Base-by-base conservation (phyloP, 176 grass and related monocot genomes). In the Bothriochloa decipiens region DNA sequence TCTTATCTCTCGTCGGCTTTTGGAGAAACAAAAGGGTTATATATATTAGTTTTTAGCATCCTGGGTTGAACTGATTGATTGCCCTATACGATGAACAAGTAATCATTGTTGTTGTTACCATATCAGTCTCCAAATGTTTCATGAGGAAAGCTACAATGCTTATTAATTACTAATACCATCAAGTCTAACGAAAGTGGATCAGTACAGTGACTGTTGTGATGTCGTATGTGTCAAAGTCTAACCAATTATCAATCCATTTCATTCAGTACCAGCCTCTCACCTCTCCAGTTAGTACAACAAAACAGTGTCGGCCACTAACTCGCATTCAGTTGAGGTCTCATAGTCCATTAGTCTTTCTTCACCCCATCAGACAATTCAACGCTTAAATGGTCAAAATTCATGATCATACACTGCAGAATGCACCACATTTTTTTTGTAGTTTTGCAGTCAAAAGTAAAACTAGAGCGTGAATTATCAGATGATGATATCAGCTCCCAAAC, bases 221-320 rank as follows among this genome's bases (percentile, higher is more conserved):
- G 47, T 17, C 65, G 28, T 18, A 46, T 35, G 25, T n/a, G n/a
- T n/a, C n/a, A n/a, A n/a, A n/a, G n/a, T n/a, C n/a, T n/a, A n/a
- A n/a, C n/a, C n/a, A n/a, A n/a, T n/a, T n/a, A n/a, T n/a, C n/a
- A n/a, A n/a, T n/a, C n/a, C n/a, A n/a, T n/a, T n/a, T n/a, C n/a
- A n/a, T n/a, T n/a, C n/a, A n/a, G n/a, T n/a, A n/a, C n/a, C n/a
- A n/a, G n/a, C n/a, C n/a, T n/a, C n/a, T n/a, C n/a, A n/a, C n/a
- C n/a, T n/a, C n/a, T n/a, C n/a, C n/a, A n/a, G n/a, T n/a, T n/a
- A n/a, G 33, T 35, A 37, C 6, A 40, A 26, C 8, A 40, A 20
- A 37, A 53, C 62, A 87, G 20, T 14, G 73, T 35, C 55, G 47
- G 78, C 16, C 43, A 57, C 61, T 67, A 75, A 55, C 35, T 33